Evolutionary conservation across 164 flowering plant species (phyloP).

Genomic region (Nelumbo lutea): DNA sequence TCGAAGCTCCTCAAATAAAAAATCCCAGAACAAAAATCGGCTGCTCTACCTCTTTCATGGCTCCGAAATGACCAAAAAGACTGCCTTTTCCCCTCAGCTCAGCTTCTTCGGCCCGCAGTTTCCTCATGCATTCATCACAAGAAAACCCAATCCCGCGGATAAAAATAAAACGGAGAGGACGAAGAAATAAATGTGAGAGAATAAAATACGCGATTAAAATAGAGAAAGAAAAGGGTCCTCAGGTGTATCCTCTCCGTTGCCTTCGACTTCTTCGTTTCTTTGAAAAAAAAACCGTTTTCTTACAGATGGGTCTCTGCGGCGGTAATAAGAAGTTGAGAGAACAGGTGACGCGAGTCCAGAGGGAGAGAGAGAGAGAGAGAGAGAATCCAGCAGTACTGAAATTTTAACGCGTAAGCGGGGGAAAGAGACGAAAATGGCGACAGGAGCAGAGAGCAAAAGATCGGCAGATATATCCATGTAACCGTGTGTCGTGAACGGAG

Average conservation of each 20-base stretch:
- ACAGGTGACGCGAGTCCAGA: conserved; percentile 2
- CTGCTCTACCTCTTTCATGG: conserved; percentile 1
- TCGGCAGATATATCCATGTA: background rate
- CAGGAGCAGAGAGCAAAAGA: background rate
- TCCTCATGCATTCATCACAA: background rate
- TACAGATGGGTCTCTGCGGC: conserved; percentile 1
- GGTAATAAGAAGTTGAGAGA: background rate
- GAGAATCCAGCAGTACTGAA: conserved; percentile 8
- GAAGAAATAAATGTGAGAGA: background rate
- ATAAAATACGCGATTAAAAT: background rate
- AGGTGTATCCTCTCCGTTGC: background rate
- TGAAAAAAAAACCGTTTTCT: conserved; percentile 1
- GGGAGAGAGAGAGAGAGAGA: background rate
- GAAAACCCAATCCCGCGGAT: conserved; percentile 2
- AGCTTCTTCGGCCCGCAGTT: background rate
- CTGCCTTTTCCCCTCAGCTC: background rate
- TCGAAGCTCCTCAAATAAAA: background rate
- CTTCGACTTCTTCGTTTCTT: too few relatives aligned
- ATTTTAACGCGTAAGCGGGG: conserved; percentile 9
- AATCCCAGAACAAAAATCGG: background rate
- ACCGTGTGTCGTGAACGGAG: background rate
- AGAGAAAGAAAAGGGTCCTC: background rate
- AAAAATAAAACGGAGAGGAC: background rate
- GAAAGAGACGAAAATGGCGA: background rate
- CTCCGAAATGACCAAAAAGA: background rate